Conservation (phyloP, 2,329 filamentous ascomycete species). For the Trichophyton simii region DNA sequence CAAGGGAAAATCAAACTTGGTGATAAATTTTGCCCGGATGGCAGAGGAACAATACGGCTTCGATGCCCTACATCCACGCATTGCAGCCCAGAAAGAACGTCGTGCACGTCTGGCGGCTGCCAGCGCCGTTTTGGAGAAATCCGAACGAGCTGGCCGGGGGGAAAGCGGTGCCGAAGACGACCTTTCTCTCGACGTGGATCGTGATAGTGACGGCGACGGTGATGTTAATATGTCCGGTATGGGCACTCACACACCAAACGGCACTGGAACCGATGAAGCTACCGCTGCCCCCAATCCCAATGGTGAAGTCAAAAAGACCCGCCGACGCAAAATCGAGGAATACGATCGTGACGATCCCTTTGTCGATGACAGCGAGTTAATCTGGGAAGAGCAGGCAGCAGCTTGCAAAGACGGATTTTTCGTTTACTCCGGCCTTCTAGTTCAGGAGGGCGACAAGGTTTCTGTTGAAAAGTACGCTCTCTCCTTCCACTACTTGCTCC, state of each 20-base stretch:
- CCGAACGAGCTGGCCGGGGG: constrained; percentile 54
- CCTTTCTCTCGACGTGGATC: constrained; percentile 82
- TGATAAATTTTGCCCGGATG: constrained; percentile 88
- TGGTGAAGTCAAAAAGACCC: constrained; percentile 53
- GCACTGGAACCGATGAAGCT: constrained; percentile 39
- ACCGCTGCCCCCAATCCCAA: constrained; percentile 12
- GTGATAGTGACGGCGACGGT: constrained; percentile 44
- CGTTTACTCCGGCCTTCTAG: constrained; percentile 84
- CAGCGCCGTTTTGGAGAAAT: constrained; percentile 70
- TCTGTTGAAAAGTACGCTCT: constrained; percentile 46
- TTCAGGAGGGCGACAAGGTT: constrained; percentile 73
- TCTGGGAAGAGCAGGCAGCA: constrained; percentile 91
- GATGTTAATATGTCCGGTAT: constrained; percentile 31
- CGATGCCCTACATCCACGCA: constrained; percentile 79
- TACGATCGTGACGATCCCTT: constrained; percentile 58
- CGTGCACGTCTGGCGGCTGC: constrained; percentile 80
- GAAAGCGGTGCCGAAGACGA: constrained; percentile 70
- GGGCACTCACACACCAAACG: constrained; percentile 28
- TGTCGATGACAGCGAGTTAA: constrained; percentile 80
- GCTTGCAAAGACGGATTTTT: constrained; percentile 95
- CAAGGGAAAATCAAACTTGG: constrained; percentile 70
- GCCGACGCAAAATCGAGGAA: constrained; percentile 57
- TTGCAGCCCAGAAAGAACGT: constrained; percentile 77
- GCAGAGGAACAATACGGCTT: constrained; percentile 91
- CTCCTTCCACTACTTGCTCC: neutral